A percentile compares a stretch with the other conserved stretches of the same genome.
Conservation (phyloP, 345 rosid genomes). For the Sonneratia caseolaris region DNA sequence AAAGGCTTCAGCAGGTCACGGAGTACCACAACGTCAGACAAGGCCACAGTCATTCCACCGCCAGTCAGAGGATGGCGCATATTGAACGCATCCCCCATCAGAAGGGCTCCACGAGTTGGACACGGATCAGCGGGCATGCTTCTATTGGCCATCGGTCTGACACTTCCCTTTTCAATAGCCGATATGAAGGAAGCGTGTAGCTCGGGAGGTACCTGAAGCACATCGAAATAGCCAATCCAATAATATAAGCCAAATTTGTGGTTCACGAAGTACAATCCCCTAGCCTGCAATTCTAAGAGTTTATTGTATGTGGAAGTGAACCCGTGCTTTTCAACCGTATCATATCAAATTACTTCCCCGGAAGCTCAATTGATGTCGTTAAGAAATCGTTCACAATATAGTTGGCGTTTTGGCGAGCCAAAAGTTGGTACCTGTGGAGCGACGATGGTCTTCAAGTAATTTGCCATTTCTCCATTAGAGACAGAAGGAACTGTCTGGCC, state of each 20-base stretch:
- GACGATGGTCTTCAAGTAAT: constrained; percentile 10
- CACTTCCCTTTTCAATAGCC: constrained; percentile 14
- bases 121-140: constrained; percentile 15
- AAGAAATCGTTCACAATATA: neutral
- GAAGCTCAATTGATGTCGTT: too few species aligned
- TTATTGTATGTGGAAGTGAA: neutral
- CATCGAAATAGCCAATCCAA: neutral
- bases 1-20: constrained; percentile 11
- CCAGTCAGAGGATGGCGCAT: constrained; percentile 19
- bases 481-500: constrained; percentile 14
- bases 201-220: constrained; percentile 12
- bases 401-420: neutral
- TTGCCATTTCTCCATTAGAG: constrained; percentile 16
- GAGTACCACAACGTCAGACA: constrained; percentile 16
- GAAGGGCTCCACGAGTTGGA: constrained; percentile 13
- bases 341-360: too few species aligned
- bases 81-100: constrained; percentile 19
- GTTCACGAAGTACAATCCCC: too few species aligned
- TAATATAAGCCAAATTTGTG: neutral
- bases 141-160: constrained; percentile 17
- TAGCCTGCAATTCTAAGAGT: too few species aligned
- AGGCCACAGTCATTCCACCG: constrained; percentile 19
- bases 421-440: constrained; percentile 10
- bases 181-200: constrained; percentile 6
- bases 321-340: too few species aligned